Conservation (phyloP, 306 rosid species). For the Betula pendula region DNA sequence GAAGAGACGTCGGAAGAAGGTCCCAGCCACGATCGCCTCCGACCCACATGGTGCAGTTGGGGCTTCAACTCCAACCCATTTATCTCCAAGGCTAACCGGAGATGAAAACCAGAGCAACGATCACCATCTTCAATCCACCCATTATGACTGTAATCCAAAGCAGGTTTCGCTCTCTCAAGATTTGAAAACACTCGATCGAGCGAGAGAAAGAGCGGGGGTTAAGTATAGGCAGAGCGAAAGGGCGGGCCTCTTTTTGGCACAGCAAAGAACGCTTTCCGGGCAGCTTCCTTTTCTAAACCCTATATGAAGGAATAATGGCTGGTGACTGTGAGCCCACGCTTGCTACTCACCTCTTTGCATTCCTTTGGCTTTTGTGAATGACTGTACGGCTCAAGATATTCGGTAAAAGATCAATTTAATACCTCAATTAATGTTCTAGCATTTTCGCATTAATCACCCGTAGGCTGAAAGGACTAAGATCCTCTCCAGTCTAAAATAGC, state of each 20-base stretch:
- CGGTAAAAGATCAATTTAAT: too few relatives aligned
- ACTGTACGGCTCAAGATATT: background rate
- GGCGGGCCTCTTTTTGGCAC: background rate
- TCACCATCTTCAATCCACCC: slow-evolving; percentile 26
- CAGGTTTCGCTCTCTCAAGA: background rate
- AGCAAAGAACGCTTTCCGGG: slow-evolving; percentile 23
- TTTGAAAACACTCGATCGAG: background rate
- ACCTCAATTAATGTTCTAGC: too few relatives aligned
- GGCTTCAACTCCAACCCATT: slow-evolving; percentile 38
- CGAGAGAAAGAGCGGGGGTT: background rate
- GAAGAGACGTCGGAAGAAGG: slow-evolving; percentile 47
- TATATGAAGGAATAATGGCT: slow-evolving; percentile 4
- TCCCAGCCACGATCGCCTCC: slow-evolving; percentile 96
- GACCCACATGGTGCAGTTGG: slow-evolving; percentile 68
- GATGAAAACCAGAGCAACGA: slow-evolving; percentile 12
- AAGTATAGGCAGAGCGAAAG: slow-evolving; percentile 5
- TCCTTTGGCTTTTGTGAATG: background rate
- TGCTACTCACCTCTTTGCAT: background rate
- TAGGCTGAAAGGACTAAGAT: too few relatives aligned
- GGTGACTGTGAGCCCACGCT: background rate
- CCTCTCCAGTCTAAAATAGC: too few relatives aligned
- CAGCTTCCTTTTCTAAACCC: slow-evolving; percentile 28
- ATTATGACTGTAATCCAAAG: slow-evolving; percentile 18
- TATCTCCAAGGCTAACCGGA: slow-evolving; percentile 30
- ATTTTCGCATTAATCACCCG: too few relatives aligned